Evolutionary conservation across 2,329 filamentous ascomycete genomes (phyloP), one percentile per base, ranked within the genome.

Genomic region (Aureobasidium sp.): DNA sequence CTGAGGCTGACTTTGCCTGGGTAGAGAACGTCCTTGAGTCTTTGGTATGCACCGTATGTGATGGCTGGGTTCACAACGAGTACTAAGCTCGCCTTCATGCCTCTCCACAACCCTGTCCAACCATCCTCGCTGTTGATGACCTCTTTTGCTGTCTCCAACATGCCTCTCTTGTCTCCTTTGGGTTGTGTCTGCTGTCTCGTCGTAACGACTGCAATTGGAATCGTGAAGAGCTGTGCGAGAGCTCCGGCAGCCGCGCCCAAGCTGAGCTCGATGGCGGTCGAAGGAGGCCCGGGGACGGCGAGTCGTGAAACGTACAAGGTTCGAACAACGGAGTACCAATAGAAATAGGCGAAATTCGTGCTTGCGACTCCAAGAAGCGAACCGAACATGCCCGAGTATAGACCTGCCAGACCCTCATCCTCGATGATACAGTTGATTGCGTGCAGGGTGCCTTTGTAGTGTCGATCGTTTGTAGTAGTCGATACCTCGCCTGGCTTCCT

Each of bases 301-400:
- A 70, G 64, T 27, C 80, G 81, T 19, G 78, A 76, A 67, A 90
- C 76, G 74, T 97, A 97, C 22, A 96, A 75, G 17, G 85, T 85
- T 65, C 94, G 86, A 35, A 97, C 90, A 31, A 94, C 78, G 5
- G 91, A 93, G 74, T 97, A 97, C 92, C 93, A 97, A 79, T 99
- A 99, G 74, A 99, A 99, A 78, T 99, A 99, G 70, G 94, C 94
- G 73, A 99, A 99, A 76, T 99, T 99, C 58, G 93, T 97, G 29
- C 92, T 97, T 1, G 91, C 93, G 39, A 99, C 94, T 60, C 94
- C 94, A 57, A 97, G 78, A 19, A 99, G 80, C 5, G 92, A 86
- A 56, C 93, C 92, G 64, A 85, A 82, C 73, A 99, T 92, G 64
- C 94, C 94, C 58, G 89, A 85, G 71, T 99, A 99, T 8, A 99